phyloP scores from a whole-genome alignment of 2,329 filamentous ascomycete species.

The Teratosphaeria zuluensis region DNA sequence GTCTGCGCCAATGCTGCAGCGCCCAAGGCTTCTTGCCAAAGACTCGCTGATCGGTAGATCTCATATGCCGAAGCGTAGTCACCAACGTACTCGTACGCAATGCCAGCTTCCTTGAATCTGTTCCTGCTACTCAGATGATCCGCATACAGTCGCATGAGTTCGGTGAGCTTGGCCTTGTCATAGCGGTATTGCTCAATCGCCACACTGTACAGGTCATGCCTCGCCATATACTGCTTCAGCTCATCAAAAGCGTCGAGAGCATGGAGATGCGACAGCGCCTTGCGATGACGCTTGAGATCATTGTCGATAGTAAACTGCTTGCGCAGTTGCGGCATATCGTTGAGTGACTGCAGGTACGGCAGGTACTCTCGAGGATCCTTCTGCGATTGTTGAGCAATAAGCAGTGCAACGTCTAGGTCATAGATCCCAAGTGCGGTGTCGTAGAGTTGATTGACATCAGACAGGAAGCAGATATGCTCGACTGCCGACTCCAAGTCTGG shows the following conservation, averaged over 20 bases:
- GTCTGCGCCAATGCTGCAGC: conserved; percentile 62
- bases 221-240: conserved; percentile 64
- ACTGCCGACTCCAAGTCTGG: conserved; percentile 77
- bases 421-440: conserved; percentile 86
- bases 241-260: conserved; percentile 67
- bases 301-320: conserved; percentile 82
- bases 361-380: conserved; percentile 92
- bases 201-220: conserved; percentile 67
- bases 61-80: conserved; percentile 66
- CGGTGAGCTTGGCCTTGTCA: conserved; percentile 54
- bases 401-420: conserved; percentile 75
- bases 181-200: conserved; percentile 80
- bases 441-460: conserved; percentile 85
- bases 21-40: conserved; percentile 87
- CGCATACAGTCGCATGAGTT: conserved; percentile 71
- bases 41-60: conserved; percentile 73
- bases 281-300: conserved; percentile 64
- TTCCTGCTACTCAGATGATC: conserved; percentile 65
- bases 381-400: conserved; percentile 92
- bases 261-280: conserved; percentile 70
- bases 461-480: conserved; percentile 94
- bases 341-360: conserved; percentile 82
- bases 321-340: conserved; percentile 60
- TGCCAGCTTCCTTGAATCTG: conserved; percentile 73
- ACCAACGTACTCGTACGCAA: conserved; percentile 76